Evolutionary conservation across 1,139 yeast genomes (phyloP).

Genomic region (Magnusiomyces ingens): DNA sequence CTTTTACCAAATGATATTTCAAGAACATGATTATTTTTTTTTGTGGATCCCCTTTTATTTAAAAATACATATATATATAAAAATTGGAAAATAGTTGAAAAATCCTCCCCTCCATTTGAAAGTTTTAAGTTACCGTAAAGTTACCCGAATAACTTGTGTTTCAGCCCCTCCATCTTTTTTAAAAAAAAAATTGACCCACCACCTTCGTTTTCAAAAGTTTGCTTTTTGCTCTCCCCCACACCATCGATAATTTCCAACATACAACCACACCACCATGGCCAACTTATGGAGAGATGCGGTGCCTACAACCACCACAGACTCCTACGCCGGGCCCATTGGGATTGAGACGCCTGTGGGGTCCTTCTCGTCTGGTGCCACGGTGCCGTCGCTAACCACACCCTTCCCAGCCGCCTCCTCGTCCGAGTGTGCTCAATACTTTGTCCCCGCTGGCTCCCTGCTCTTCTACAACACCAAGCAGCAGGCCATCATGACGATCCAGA

Average conservation of each 20-base stretch:
- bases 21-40: no score
- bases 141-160: no score
- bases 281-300: slow-evolving; percentile 17
- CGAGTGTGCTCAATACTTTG: slow-evolving; percentile 17
- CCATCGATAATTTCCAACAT: no score
- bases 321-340: not conserved
- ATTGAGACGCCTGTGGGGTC: no score
- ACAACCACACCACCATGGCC: slow-evolving; percentile 9
- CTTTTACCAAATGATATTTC: slow-evolving; percentile 47
- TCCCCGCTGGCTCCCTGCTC: slow-evolving; percentile 24
- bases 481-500: slow-evolving; percentile 13
- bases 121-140: no score
- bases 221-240: no score
- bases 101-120: no score
- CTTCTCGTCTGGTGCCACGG: no score
- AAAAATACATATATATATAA: not conserved
- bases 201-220: no score
- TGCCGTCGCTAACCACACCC: not conserved
- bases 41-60: no score
- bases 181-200: no score
- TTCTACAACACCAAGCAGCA: slow-evolving; percentile 18
- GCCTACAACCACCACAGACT: slow-evolving; percentile 6
- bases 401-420: not conserved
- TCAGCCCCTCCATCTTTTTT: no score
- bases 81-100: not conserved